Conservation (phyloP, 352 stramenopile species). For the Bremia lactucae region DNA sequence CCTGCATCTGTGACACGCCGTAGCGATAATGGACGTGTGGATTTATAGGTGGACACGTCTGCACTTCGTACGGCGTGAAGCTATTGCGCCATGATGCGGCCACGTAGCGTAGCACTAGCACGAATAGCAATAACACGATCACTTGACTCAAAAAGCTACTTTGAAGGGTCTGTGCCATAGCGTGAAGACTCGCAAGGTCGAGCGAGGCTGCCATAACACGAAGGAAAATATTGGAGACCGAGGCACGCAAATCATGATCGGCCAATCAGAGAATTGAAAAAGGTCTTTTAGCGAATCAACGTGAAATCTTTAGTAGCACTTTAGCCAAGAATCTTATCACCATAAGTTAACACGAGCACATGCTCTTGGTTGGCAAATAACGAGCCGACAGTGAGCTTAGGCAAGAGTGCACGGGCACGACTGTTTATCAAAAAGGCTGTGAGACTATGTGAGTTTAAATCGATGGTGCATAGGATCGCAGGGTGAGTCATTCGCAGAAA, state of each 20-base stretch:
- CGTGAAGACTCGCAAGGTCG: slow-evolving; percentile 54
- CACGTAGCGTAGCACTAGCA: slow-evolving; percentile 49
- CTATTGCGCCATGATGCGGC: slow-evolving; percentile 39
- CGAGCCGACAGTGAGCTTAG: slow-evolving; percentile 48
- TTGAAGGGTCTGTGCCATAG: slow-evolving; percentile 44
- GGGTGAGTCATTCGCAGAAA: slow-evolving; percentile 56
- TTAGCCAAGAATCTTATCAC: slow-evolving; percentile 44
- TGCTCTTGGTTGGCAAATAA: slow-evolving; percentile 57
- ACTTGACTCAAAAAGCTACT: slow-evolving; percentile 58
- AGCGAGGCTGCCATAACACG: slow-evolving; percentile 38
- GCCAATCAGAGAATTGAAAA: slow-evolving; percentile 6
- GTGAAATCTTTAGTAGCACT: too few species aligned
- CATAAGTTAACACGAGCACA: slow-evolving; percentile 63
- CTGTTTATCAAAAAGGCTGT: slow-evolving; percentile 58
- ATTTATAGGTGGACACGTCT: slow-evolving; percentile 68
- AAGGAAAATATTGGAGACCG: slow-evolving; percentile 1
- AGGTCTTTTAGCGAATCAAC: slow-evolving; percentile 3
- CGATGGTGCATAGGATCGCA: slow-evolving; percentile 48
- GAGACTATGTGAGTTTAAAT: slow-evolving; percentile 21
- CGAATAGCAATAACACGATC: slow-evolving; percentile 43
- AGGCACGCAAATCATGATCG: neutral
- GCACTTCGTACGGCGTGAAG: slow-evolving; percentile 53
- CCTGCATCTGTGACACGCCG: slow-evolving; percentile 75
- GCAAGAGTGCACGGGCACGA: slow-evolving; percentile 39
- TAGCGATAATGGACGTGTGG: slow-evolving; percentile 70